Conservation (phyloP, 371 early-diverging fungal species). For the Rhizopus arrhizus region DNA sequence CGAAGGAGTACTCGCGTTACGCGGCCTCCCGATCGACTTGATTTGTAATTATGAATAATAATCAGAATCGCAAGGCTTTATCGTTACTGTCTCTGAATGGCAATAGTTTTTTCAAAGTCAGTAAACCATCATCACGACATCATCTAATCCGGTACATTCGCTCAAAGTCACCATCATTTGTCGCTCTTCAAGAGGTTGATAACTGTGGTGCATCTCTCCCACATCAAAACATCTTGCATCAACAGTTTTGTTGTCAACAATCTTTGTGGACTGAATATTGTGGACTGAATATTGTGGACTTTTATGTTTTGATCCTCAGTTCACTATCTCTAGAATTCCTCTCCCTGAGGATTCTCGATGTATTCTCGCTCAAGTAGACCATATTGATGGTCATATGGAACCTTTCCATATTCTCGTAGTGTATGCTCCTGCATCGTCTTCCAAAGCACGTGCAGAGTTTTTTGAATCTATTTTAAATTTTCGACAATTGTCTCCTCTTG, state of each 20-base stretch:
- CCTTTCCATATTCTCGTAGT: constrained; percentile 9
- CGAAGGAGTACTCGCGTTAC: no score
- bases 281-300: constrained; percentile 19
- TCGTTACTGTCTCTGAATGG: background rate
- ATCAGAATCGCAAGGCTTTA: background rate
- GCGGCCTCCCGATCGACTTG: no score
- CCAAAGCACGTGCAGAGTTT: background rate
- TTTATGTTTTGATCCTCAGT: constrained; percentile 7
- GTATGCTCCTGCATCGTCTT: constrained; percentile 5
- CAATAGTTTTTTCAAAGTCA: constrained; percentile 8
- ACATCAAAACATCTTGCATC: background rate
- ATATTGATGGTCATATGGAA: background rate
- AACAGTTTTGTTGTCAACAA: background rate
- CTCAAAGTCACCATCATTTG: background rate
- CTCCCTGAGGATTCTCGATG: background rate
- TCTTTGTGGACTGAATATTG: constrained; percentile 9
- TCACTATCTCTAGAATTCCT: background rate
- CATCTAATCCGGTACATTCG: constrained; percentile 13
- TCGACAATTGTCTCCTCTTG: background rate
- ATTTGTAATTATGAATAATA: no score
- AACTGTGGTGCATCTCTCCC: background rate
- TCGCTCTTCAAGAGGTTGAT: constrained; percentile 12
- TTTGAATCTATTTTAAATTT: background rate
- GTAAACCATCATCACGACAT: background rate
- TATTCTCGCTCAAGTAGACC: background rate